These are phyloP conservation scores for Lactarius hengduanensis DNA, from an alignment of 768 basidiomycete genomes.

Conservation along the genomic window DNA sequence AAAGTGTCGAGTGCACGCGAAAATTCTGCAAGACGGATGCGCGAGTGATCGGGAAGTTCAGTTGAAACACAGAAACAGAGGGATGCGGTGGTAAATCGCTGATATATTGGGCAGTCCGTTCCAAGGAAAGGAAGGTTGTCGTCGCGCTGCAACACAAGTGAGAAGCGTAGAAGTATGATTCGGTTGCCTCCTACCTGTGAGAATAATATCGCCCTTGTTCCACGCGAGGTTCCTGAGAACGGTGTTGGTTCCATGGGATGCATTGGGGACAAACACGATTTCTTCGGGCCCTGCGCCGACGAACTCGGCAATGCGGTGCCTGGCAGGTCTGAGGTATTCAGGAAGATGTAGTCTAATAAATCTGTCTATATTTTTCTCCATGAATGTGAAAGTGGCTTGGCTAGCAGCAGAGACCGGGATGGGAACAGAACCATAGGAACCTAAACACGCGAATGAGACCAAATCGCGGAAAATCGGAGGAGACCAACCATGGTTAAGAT, in stretches of 20 bases:
- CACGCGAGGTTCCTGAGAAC: slow-evolving; percentile 67
- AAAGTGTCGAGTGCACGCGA: slow-evolving; percentile 39
- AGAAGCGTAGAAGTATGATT: slow-evolving; percentile 13
- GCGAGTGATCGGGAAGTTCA: slow-evolving; percentile 58
- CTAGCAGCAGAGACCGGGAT: slow-evolving; percentile 49
- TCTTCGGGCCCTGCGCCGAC: slow-evolving; percentile 57
- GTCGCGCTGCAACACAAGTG: slow-evolving; percentile 42
- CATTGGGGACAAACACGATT: slow-evolving; percentile 58
- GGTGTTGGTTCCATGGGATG: slow-evolving; percentile 64
- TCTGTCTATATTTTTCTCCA: slow-evolving; percentile 57
- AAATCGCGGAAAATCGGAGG: neutral
- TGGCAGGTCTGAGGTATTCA: slow-evolving; percentile 39
- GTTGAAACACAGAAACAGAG: slow-evolving; percentile 45
- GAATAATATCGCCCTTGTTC: slow-evolving; percentile 63
- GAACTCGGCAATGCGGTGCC: slow-evolving; percentile 47
- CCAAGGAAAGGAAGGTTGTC: slow-evolving; percentile 57
- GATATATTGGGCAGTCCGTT: slow-evolving; percentile 51
- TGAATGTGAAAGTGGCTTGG: slow-evolving; percentile 40
- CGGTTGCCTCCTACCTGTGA: slow-evolving; percentile 48
- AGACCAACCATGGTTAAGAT: slow-evolving; percentile 60
- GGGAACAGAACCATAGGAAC: slow-evolving; percentile 59
- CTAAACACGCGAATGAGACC: slow-evolving; percentile 36
- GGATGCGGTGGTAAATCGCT: slow-evolving; percentile 57
- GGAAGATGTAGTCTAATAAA: slow-evolving; percentile 46
- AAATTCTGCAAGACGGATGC: slow-evolving; percentile 54